Percentiles rank a stretch among this genome's conserved stretches.
phyloP scores from a whole-genome alignment of 176 grass and related monocot genomes.

The Poa annua region DNA sequence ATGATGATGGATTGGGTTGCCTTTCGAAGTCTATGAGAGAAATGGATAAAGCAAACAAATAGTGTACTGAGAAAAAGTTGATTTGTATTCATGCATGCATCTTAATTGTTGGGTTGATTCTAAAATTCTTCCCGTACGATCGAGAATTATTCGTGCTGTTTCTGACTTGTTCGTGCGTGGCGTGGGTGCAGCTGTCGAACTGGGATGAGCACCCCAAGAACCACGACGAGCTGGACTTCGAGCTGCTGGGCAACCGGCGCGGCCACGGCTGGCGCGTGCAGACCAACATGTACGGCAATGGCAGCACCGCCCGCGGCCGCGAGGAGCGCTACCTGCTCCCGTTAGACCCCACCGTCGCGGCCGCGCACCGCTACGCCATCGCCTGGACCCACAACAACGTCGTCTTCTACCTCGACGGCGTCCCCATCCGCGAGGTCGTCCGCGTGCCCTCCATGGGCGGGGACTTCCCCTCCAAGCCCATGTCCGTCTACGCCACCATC shows the following conservation, averaged over 20 bases:
- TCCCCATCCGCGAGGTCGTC: slow-evolving; percentile 73
- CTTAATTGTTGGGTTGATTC: neutral
- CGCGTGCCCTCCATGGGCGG: slow-evolving; percentile 56
- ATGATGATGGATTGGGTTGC: neutral
- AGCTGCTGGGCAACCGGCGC: slow-evolving; percentile 73
- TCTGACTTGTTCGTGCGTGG: neutral
- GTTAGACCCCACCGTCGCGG: slow-evolving; percentile 57
- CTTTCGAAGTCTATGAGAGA: neutral
- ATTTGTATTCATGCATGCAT: neutral
- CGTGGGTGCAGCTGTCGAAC: slow-evolving; percentile 71
- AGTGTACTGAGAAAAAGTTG: neutral
- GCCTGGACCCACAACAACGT: slow-evolving; percentile 73
- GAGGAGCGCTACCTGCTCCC: slow-evolving; percentile 90
- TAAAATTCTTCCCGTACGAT: neutral
- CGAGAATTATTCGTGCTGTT: neutral
- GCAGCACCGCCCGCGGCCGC: slow-evolving; percentile 72
- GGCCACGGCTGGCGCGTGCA: slow-evolving; percentile 76
- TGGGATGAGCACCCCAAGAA: slow-evolving; percentile 58
- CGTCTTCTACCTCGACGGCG: slow-evolving; percentile 82
- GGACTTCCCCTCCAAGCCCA: slow-evolving; percentile 87
- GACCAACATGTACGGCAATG: slow-evolving; percentile 90
- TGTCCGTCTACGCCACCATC: slow-evolving; percentile 94
- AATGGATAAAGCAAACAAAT: neutral
- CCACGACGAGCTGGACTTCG: slow-evolving; percentile 91
- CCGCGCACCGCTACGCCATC: slow-evolving; percentile 74